These are phyloP conservation scores for Monilinia fructicola DNA, from an alignment of 2,329 filamentous ascomycete species.

Conservation along the genomic window DNA sequence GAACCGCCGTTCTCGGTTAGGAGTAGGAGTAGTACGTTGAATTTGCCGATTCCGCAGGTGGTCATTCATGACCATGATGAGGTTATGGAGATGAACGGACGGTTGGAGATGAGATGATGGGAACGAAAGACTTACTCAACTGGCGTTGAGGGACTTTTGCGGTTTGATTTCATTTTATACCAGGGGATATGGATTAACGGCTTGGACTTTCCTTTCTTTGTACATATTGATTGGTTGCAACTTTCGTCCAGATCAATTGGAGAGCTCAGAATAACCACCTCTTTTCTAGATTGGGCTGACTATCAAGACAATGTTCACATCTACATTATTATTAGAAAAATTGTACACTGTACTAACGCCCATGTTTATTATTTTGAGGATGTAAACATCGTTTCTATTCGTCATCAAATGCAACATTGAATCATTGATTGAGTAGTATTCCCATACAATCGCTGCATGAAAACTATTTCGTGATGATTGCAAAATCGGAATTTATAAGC, in stretches of 20 bases:
- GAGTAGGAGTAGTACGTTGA: constrained; percentile 20
- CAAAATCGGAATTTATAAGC: background rate
- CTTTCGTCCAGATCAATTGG: background rate
- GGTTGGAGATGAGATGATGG: background rate
- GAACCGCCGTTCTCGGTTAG: background rate
- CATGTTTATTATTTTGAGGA: too few relatives aligned
- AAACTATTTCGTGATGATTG: background rate
- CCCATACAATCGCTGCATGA: background rate
- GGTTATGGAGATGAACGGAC: constrained; percentile 27
- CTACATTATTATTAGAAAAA: too few relatives aligned
- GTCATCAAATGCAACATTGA: background rate
- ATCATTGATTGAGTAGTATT: background rate
- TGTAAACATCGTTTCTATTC: too few relatives aligned
- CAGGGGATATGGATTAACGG: background rate
- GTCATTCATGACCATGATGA: constrained; percentile 32
- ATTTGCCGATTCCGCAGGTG: constrained; percentile 26
- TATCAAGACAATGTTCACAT: background rate
- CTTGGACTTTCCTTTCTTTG: background rate
- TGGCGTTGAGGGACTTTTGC: constrained; percentile 1
- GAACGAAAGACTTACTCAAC: background rate
- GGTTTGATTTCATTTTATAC: background rate
- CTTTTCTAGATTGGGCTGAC: background rate
- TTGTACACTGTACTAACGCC: too few relatives aligned
- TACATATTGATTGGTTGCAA: background rate
- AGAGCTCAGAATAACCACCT: too few relatives aligned